phyloP scores from a whole-genome alignment of 129 eudicot species.

The Chrysanthemum seticuspe region DNA sequence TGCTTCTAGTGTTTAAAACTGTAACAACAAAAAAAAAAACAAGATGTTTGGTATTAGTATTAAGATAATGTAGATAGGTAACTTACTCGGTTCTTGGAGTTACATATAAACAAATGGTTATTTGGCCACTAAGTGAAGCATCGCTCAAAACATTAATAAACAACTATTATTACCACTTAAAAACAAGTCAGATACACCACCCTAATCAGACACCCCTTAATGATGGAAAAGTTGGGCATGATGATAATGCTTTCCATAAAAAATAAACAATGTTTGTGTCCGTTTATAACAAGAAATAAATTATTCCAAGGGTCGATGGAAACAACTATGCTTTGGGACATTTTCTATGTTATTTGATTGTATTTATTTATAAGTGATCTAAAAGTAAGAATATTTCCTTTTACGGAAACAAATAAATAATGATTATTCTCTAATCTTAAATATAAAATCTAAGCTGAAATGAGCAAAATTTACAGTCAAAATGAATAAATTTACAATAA shows the following conservation, averaged over 20 bases:
- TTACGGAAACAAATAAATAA: constrained; percentile 2
- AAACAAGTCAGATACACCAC: not conserved
- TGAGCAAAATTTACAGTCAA: constrained; percentile 26
- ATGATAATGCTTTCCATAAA: constrained; percentile 1
- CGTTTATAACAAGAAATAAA: constrained; percentile 17
- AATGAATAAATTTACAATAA: constrained; percentile 34
- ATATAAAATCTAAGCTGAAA: constrained; percentile 25
- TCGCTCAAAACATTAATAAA: not conserved
- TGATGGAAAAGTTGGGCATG: constrained; percentile 1
- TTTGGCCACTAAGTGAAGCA: too few relatives aligned
- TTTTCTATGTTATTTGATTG: constrained; percentile 12
- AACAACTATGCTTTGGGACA: constrained; percentile 21
- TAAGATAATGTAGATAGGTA: too few relatives aligned
- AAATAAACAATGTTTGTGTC: constrained; percentile 21
- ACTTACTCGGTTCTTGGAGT: too few relatives aligned
- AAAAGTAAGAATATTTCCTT: not conserved
- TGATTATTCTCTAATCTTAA: constrained; percentile 26
- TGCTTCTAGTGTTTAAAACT: not conserved
- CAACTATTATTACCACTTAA: too few relatives aligned
- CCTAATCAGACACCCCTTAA: too few relatives aligned
- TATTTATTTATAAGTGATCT: not conserved
- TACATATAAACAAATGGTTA: too few relatives aligned
- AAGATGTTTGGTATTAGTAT: not conserved
- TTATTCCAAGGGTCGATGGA: constrained; percentile 18
- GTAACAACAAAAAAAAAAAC: not conserved